These are phyloP conservation scores for Kuraishia floccosa DNA, from an alignment of 805 yeast species.

Conservation along the genomic window DNA sequence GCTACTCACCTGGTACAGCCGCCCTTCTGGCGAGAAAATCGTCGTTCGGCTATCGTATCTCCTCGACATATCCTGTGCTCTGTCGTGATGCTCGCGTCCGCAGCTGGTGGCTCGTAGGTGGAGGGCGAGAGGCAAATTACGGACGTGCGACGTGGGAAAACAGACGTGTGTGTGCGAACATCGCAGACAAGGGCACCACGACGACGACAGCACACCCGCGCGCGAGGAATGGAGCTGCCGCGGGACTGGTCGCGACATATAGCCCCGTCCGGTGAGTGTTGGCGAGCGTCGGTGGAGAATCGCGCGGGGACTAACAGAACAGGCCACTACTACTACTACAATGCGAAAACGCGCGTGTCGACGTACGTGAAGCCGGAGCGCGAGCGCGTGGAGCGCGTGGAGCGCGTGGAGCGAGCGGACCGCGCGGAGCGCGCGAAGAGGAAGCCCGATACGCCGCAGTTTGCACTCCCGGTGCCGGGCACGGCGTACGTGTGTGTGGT, in stretches of 20 bases:
- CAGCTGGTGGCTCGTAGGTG: too few species aligned
- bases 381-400: too few species aligned
- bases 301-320: neutral
- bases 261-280: neutral
- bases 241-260: neutral
- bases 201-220: too few species aligned
- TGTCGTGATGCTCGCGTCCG: too few species aligned
- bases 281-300: neutral
- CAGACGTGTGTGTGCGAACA: too few species aligned
- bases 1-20: constrained; percentile 72
- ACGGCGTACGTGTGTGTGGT: constrained; percentile 12
- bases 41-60: constrained; percentile 99
- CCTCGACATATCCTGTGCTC: constrained; percentile 76
- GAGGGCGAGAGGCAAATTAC: too few species aligned
- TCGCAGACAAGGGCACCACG: too few species aligned
- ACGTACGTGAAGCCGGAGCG: constrained; percentile 23
- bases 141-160: too few species aligned
- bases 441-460: constrained; percentile 3
- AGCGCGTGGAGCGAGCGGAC: too few species aligned
- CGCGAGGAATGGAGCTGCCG: neutral
- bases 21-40: constrained; percentile 97
- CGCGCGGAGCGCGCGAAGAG: neutral
- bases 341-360: constrained; percentile 21
- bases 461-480: constrained; percentile 1
- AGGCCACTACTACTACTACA: constrained; percentile 26